Evolutionary conservation across 208 protist species (phyloP).

Genomic region (Acanthamoeba royreba): DNA sequence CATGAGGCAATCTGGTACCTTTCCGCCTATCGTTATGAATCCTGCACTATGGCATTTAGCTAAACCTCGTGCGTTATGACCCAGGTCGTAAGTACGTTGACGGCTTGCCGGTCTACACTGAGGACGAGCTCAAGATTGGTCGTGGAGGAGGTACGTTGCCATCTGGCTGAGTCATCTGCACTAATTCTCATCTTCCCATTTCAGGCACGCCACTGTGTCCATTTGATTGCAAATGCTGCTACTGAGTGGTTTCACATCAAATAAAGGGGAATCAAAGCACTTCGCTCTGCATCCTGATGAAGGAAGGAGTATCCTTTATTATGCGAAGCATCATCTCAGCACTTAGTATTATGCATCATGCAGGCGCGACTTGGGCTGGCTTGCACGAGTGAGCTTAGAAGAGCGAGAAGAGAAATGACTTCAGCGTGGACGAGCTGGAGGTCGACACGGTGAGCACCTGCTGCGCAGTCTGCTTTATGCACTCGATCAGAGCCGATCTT

Average conservation of each 20-base stretch:
- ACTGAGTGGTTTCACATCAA: background rate
- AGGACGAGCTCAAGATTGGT: background rate
- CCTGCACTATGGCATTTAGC: too few species aligned
- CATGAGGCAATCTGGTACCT: background rate
- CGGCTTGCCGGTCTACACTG: background rate
- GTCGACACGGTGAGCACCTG: background rate
- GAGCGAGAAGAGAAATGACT: background rate
- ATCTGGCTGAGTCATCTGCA: too few species aligned
- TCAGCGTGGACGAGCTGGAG: background rate
- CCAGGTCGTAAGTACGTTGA: background rate
- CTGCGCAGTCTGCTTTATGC: background rate
- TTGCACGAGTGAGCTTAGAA: background rate
- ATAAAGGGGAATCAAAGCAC: background rate
- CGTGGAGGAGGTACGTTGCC: background rate
- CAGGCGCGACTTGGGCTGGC: too few species aligned
- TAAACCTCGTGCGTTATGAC: too few species aligned
- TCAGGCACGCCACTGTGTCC: background rate
- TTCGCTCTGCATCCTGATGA: too few species aligned
- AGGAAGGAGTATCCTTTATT: too few species aligned
- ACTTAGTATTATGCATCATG: too few species aligned
- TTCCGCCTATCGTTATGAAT: too few species aligned
- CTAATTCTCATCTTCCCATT: background rate
- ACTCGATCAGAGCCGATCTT: too few species aligned
- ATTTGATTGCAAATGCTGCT: background rate
- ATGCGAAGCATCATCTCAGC: too few species aligned